Percentiles rank a stretch among this genome's conserved stretches.
These are phyloP conservation scores for Talaromyces ruber DNA, from an alignment of 495 filamentous ascomycete genomes.

Conservation along the genomic window DNA sequence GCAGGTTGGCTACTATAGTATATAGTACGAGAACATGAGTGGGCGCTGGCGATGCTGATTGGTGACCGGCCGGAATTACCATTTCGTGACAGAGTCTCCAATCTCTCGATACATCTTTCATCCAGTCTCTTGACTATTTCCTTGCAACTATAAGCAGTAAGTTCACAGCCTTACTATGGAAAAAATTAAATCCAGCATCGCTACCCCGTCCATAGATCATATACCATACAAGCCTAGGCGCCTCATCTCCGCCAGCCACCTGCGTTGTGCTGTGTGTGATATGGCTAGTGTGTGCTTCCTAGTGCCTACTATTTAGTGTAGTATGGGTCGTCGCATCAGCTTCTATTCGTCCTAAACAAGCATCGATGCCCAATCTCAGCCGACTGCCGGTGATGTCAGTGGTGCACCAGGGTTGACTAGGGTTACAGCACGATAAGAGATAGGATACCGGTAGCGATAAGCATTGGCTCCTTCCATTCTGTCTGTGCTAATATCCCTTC, in stretches of 20 bases:
- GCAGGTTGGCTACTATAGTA: no score
- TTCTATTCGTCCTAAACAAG: not conserved
- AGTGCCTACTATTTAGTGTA: no score
- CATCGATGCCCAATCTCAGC: not conserved
- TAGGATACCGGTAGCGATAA: no score
- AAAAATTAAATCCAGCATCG: no score
- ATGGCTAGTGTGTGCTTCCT: no score
- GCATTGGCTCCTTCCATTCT: not conserved
- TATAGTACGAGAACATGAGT: not conserved
- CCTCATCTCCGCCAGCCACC: not conserved
- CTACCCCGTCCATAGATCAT: no score
- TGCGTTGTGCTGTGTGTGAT: not conserved
- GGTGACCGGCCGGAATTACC: not conserved
- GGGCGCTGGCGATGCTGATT: constrained; percentile 4
- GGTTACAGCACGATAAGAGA: not conserved
- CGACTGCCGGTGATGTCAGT: not conserved
- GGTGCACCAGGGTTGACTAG: not conserved
- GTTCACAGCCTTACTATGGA: no score
- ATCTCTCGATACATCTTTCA: no score
- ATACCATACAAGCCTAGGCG: no score
- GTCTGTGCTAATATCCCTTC: not conserved
- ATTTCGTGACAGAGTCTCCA: no score
- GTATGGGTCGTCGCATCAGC: no score
- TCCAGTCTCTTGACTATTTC: not conserved
- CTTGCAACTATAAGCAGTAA: no score